Evolutionary conservation across 495 filamentous ascomycete species (phyloP), one percentile per base, ranked within the genome.

Genomic region (Penicillium cosmopolitanum): DNA sequence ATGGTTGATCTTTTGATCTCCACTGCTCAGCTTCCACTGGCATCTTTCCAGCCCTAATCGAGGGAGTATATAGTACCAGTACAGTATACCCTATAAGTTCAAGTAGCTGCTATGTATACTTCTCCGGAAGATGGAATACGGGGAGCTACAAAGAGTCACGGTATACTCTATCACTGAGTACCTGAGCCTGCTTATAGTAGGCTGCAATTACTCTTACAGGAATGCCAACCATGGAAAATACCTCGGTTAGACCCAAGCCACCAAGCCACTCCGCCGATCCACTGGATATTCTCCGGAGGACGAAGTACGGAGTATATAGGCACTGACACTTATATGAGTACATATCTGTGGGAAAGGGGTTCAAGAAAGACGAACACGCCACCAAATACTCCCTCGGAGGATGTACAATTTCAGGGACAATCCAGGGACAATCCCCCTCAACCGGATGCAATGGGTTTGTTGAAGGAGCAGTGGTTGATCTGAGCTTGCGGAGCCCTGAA

Each of bases 401-500:
- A 40, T 13, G 36, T 9, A 40, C 36, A 13, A 11, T 8, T 38
- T 12, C 10, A n/a, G 7, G 19, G 19, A 38, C 11, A 38, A 38
- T 38, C 10, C 35, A n/a, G 35, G 15, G 35, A 28, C 35, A 38
- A 38, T 38, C 35, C 35, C 36, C 23, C 23, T 18, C 6, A 36
- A 36, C 34, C 34, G 34, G 9, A 13, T 36, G 36, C 36, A 4
- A 31, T 31, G 28, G 5, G 8, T 9, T 31, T 31, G 28, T 40
- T 12, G 15, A 40, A 40, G 15, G 42, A 44, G 12, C 15, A 44
- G 42, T n/a, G 8, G 16, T 18, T 44, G 42, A 44, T 44, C 42
- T 16, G 42, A 44, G 42, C 42, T 44, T 44, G 42, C 42, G 42
- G 42, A 44, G 42, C 16, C 42, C 42, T 44, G 42, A 44, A 19